Percentiles rank a stretch among this genome's conserved stretches.
These are phyloP conservation scores for Vanderwaltozyma polyspora DNA, from an alignment of 805 yeast species.

Conservation along the genomic window DNA sequence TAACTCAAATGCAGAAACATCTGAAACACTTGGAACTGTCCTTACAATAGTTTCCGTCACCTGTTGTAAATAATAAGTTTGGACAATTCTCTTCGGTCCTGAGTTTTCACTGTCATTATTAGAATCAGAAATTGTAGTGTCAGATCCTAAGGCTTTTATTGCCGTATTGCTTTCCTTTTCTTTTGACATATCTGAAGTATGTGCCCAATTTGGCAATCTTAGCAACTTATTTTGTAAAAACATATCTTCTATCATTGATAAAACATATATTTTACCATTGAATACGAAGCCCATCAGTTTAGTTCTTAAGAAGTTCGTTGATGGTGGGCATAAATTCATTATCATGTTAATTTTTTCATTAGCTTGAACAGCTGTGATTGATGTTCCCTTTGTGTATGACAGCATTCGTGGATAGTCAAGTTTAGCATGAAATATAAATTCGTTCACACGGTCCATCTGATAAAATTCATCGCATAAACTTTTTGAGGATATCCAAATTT, in stretches of 20 bases:
- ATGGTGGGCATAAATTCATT: conserved; percentile 19
- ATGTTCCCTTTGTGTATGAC: conserved; percentile 6
- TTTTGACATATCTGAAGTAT: conserved; percentile 23
- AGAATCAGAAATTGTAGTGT: too few species aligned
- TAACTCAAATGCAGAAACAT: conserved; percentile 80
- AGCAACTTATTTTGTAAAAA: conserved; percentile 47
- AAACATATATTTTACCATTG: conserved; percentile 76
- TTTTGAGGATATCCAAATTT: conserved; percentile 94
- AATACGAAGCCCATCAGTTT: conserved; percentile 83
- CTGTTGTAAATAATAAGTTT: conserved; percentile 71
- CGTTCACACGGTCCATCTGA: conserved; percentile 27
- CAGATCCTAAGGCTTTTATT: not conserved
- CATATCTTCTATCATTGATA: conserved; percentile 88
- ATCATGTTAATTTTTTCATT: conserved; percentile 21
- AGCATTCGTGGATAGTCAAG: conserved; percentile 24
- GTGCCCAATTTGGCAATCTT: conserved; percentile 27
- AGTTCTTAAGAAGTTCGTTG: conserved; percentile 57
- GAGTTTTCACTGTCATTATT: too few species aligned
- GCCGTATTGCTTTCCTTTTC: conserved; percentile 4
- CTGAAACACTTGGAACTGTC: conserved; percentile 70
- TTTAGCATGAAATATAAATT: conserved; percentile 27
- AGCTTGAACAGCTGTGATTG: conserved; percentile 2
- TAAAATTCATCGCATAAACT: conserved; percentile 53
- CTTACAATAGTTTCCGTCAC: conserved; percentile 74
- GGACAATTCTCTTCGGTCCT: conserved; percentile 17